Evolutionary conservation across 2,329 filamentous ascomycete genomes (phyloP), one percentile per base, ranked within the genome.

Genomic region (Beauveria rudraprayagi): DNA sequence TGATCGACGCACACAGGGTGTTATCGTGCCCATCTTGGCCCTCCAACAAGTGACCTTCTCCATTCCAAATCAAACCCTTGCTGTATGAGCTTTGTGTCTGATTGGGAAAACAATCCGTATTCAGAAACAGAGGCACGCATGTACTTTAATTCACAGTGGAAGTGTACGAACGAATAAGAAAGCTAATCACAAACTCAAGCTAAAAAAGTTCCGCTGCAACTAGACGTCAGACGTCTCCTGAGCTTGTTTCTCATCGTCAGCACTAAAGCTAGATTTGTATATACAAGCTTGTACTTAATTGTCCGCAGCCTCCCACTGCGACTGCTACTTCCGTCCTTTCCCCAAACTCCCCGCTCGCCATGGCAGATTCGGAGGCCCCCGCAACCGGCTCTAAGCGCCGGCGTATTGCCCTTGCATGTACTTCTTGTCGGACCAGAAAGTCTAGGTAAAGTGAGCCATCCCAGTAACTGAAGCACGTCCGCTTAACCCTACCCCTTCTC

Each of bases 341-440:
- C 56, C 56, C 56, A 50, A 58, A 40, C 30, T 51, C 56, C 56
- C 56, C 56, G 56, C 34, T 16, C 44, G 22, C 46, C 56, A 58
- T 58, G 56, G 56, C 56, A 41, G 46, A 58, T 34, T 58, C 46
- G n/a, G 46, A 10, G 14, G 14, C 30, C 19, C 43, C 56, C 8
- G 28, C 46, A 6, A 43, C 56, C 19, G 43, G 58, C 28, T 54
- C 55, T 14, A 64, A 64, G 37, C 55, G 62, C 2, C 62, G 62
- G 7, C 57, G 66, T 4, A 67, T 66, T 40, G 61, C 66, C 22
- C 61, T 68, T 26, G 66, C 66, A n/a, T 68, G 66, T 61, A 64
- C 58, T 46, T 56, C 61, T 10, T 68, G 67, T 55, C 65, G 67
- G 8, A 54, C 61, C 11, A 66, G 67, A 43, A 68, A 68, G 53